A percentile compares a stretch with the other conserved stretches of the same genome.
These are phyloP conservation scores for Pichia heedii DNA, from an alignment of 805 yeast genomes.

Conservation along the genomic window DNA sequence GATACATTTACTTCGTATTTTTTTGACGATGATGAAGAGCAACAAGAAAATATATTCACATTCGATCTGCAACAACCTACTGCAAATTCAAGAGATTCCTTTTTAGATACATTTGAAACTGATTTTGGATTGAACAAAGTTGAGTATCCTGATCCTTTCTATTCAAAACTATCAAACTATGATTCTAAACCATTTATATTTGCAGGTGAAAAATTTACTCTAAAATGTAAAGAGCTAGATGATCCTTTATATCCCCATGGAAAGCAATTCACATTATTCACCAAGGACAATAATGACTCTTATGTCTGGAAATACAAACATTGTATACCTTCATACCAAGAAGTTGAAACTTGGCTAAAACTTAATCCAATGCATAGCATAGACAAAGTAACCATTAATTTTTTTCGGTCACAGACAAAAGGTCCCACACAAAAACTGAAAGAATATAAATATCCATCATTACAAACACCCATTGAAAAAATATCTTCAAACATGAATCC, in stretches of 20 bases:
- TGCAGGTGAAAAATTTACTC: constrained; percentile 55
- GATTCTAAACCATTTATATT: constrained; percentile 47
- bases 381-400: constrained; percentile 11
- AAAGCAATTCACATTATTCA: neutral
- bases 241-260: constrained; percentile 14
- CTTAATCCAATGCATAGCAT: constrained; percentile 4
- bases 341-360: constrained; percentile 30
- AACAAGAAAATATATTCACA: neutral
- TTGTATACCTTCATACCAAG: constrained; percentile 39
- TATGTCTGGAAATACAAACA: constrained; percentile 10
- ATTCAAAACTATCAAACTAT: constrained; percentile 42
- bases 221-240: constrained; percentile 32
- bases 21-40: neutral
- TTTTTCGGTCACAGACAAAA: constrained; percentile 42
- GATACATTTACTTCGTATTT: neutral
- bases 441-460: constrained; percentile 32
- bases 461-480: constrained; percentile 23
- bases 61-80: constrained; percentile 14
- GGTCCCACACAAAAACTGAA: constrained; percentile 34
- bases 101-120: constrained; percentile 29
- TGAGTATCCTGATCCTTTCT: constrained; percentile 57
- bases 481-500: constrained; percentile 32
- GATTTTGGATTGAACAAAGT: constrained; percentile 39
- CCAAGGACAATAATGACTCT: neutral
- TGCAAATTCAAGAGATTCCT: constrained; percentile 9